Evolutionary conservation across 2,329 filamentous ascomycete species (phyloP).

Genomic region (Penicillium sp.): DNA sequence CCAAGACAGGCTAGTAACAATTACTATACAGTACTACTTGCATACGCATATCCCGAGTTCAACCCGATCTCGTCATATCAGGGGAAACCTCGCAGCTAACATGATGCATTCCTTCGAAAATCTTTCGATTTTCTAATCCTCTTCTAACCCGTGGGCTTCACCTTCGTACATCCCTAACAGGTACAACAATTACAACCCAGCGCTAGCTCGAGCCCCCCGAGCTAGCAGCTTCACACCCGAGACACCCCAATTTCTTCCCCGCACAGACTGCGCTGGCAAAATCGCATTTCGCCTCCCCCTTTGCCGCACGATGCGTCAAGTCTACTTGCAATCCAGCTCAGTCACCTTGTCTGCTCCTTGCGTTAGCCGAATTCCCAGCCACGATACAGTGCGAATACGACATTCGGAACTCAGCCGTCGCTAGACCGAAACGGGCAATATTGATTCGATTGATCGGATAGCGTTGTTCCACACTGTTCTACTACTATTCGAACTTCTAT

Average conservation of each 20-base stretch:
- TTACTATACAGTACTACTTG: conserved; percentile 1
- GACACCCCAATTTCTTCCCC: conserved; percentile 4
- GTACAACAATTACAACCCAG: conserved; percentile 2
- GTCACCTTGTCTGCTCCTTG: conserved; percentile 19
- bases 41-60: background rate
- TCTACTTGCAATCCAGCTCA: conserved; percentile 18
- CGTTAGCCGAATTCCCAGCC: conserved; percentile 14
- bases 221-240: conserved; percentile 2
- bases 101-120: background rate
- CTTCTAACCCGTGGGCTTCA: background rate
- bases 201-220: background rate
- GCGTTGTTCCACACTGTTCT: background rate
- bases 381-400: background rate
- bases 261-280: conserved; percentile 20
- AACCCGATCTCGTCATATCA: conserved; percentile 15
- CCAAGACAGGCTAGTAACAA: background rate
- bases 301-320: conserved; percentile 36
- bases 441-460: conserved; percentile 13
- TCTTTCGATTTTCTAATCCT: background rate
- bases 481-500: background rate
- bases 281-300: conserved; percentile 11
- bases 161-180: background rate
- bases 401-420: background rate
- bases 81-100: conserved; percentile 9
- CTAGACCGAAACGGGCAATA: conserved; percentile 3